Base-by-base conservation (phyloP, 2,329 filamentous ascomycete genomes). In the Nothophaeocryptopus gaeumannii region DNA sequence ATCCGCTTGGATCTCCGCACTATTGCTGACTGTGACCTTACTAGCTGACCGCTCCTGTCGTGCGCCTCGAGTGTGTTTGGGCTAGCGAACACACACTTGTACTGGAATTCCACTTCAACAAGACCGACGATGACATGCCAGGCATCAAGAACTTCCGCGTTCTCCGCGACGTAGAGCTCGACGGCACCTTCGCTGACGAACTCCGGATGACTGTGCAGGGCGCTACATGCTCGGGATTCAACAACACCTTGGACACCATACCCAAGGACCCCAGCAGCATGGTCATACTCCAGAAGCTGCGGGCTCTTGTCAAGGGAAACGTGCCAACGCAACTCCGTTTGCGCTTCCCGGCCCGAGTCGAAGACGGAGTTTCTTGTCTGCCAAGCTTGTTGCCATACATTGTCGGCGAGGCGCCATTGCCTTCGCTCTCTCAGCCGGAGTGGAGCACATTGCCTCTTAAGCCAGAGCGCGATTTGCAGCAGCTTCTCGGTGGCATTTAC, bases 351-450 rank as follows among this genome's bases (percentile, higher is more conserved):
- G 13, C 37, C 1, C 45, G 43, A 5, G 30, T 58, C 3, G 32
- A 43, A 10, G 31, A 40, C 3, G 13, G 16, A 26, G 31, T 20
- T 20, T 31, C 47, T 15, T 42, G 42, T 33, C 13, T 53, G 16
- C 32, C 50, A 7, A 5, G 31, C 8, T 8, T 56, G 2, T 30
- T 56, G 15, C 53, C 53, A 11, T 58, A 48, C 44, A 15, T 58
- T 15, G 34, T 36, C 8, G 48, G 54, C 10, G 29, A 32, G 9
- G 32, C 42, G 30, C 43, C 42, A 10, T 38, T 58, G 4, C 40
- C 39, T 2, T 54, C 53, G 5, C 48, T 58, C 2, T 49, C 45
- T 3, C 38, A 34, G 4, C 50, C 50, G 11, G 50, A 52, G 10
- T 52, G 50, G 45, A 42, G 45, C 29, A 39, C 50, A 5, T 26